These are phyloP conservation scores for Phyllosticta citriasiana DNA, from an alignment of 2,329 filamentous ascomycete species.

Conservation along the genomic window DNA sequence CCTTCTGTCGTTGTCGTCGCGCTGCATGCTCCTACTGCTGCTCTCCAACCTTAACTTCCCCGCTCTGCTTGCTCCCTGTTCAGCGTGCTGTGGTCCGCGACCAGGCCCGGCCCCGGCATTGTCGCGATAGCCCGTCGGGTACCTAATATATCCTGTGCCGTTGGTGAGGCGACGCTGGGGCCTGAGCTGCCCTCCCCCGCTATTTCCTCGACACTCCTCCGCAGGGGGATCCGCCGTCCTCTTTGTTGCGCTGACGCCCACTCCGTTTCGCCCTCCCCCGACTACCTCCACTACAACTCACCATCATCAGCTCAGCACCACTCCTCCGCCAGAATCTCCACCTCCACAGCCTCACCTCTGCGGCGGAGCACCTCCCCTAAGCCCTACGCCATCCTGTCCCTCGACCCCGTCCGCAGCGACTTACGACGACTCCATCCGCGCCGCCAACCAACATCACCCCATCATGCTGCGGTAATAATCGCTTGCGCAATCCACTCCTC, in stretches of 20 bases:
- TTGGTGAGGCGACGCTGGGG: neutral
- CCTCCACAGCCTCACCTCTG: neutral
- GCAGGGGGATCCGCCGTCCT: neutral
- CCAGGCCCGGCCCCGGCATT: neutral
- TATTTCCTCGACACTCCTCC: neutral
- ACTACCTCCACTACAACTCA: neutral
- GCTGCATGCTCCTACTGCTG: neutral
- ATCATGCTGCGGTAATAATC: constrained; percentile 9
- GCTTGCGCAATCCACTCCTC: constrained; percentile 4
- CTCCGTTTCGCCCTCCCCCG: neutral
- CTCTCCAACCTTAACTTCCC: neutral
- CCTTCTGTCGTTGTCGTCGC: neutral
- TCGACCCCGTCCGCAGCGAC: neutral
- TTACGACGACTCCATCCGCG: neutral
- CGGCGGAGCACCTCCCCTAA: neutral
- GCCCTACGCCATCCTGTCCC: neutral
- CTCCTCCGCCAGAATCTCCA: neutral
- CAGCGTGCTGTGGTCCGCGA: neutral
- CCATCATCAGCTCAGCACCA: neutral
- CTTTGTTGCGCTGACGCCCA: neutral
- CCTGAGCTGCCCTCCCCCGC: neutral
- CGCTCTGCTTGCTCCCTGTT: neutral
- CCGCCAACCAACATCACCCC: constrained; percentile 5
- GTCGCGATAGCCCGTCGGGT: neutral
- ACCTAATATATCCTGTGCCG: neutral